A percentile compares a stretch with the other conserved stretches of the same genome.
These are phyloP conservation scores for Phoenix dactylifera DNA, from an alignment of 176 grass and related monocot genomes.

Conservation along the genomic window DNA sequence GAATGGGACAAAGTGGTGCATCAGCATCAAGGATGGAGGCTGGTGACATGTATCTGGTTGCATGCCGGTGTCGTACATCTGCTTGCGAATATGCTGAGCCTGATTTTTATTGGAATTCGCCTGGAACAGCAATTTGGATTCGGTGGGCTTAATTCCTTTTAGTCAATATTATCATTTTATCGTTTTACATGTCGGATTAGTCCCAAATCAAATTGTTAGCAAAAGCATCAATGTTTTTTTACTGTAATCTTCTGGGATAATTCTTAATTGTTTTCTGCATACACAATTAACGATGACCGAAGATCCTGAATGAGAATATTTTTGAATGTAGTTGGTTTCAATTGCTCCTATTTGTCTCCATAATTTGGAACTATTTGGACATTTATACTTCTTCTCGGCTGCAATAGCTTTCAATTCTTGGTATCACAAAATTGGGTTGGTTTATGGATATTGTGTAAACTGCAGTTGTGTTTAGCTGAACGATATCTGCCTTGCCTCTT, in stretches of 20 bases:
- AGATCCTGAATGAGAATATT: too few species aligned
- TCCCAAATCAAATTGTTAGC: too few species aligned
- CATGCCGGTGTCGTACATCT: conserved; percentile 87
- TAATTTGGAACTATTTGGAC: too few species aligned
- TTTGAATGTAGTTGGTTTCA: too few species aligned
- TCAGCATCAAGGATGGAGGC: conserved; percentile 55
- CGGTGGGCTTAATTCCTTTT: conserved; percentile 32
- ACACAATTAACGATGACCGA: too few species aligned
- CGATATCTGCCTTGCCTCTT: not conserved
- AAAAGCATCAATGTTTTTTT: not conserved
- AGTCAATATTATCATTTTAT: not conserved
- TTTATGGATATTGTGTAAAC: too few species aligned
- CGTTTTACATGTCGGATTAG: too few species aligned
- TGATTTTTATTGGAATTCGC: conserved; percentile 66
- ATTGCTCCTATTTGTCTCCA: too few species aligned
- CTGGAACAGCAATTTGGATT: conserved; percentile 96
- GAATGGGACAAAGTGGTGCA: conserved; percentile 61
- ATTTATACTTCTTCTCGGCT: too few species aligned
- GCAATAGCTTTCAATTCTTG: too few species aligned
- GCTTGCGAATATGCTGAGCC: conserved; percentile 65
- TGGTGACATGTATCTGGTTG: conserved; percentile 64
- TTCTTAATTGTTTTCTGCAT: too few species aligned
- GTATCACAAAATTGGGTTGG: too few species aligned
- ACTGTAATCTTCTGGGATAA: not conserved
- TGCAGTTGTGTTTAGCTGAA: not conserved